Conservation (phyloP, 1,284 basidiomycete species). For the Ganoderma multipileum region DNA sequence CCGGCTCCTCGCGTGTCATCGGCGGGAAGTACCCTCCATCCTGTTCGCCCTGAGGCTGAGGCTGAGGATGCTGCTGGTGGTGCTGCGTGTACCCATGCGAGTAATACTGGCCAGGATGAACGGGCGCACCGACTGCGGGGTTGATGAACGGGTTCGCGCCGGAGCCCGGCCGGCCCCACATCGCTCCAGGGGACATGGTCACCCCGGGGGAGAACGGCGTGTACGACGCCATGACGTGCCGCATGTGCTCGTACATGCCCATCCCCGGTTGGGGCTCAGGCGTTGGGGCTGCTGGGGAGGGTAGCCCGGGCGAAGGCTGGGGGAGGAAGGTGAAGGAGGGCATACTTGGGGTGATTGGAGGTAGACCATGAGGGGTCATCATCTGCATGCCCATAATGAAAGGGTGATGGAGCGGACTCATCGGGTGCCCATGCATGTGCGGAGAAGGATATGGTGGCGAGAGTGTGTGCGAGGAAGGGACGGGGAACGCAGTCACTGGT, state of each 20-base stretch:
- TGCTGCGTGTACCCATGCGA: constrained; percentile 14
- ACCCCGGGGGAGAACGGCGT: constrained; percentile 68
- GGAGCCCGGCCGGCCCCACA: constrained; percentile 64
- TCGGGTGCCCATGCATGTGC: constrained; percentile 36
- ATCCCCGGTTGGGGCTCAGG: constrained; percentile 14
- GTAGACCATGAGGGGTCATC: constrained; percentile 73
- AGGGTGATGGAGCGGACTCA: constrained; percentile 44
- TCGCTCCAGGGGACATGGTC: constrained; percentile 75
- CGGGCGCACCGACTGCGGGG: constrained; percentile 73
- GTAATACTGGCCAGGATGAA: constrained; percentile 38
- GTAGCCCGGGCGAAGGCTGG: constrained; percentile 43
- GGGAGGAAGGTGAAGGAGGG: constrained; percentile 75
- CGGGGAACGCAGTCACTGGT: constrained; percentile 49
- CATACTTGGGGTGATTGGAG: constrained; percentile 83
- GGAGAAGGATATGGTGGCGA: constrained; percentile 41
- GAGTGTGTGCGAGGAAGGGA: constrained; percentile 42
- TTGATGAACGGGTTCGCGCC: constrained; percentile 65
- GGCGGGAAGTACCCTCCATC: constrained; percentile 42
- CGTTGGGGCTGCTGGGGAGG: constrained; percentile 23
- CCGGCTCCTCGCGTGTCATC: constrained; percentile 33
- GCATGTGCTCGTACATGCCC: constrained; percentile 23
- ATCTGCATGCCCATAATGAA: constrained; percentile 40
- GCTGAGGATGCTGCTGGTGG: constrained; percentile 19
- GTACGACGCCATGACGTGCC: constrained; percentile 37
- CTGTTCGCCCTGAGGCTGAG: constrained; percentile 16